Evolutionary conservation across 331 rosid species (phyloP).

Genomic region (Malus hybrid): DNA sequence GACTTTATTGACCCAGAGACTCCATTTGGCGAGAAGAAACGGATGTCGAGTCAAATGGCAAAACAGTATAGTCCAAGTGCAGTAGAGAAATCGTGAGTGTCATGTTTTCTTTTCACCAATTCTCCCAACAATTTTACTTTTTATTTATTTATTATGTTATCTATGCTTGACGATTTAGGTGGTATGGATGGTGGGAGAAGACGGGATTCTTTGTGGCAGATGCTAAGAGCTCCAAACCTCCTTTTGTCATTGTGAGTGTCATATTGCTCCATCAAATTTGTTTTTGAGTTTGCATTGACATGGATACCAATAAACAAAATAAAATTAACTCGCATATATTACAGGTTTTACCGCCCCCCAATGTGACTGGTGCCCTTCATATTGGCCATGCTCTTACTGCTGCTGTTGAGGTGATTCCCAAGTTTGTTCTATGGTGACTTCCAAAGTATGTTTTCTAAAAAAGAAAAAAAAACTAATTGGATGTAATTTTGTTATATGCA

Average conservation of each 20-base stretch:
- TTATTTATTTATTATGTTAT: slow-evolving; percentile 2
- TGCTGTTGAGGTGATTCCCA: slow-evolving; percentile 63
- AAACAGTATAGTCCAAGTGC: slow-evolving; percentile 67
- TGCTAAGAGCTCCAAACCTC: slow-evolving; percentile 67
- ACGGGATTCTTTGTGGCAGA: slow-evolving; percentile 69
- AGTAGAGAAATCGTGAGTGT: slow-evolving; percentile 79
- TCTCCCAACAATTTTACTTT: background rate
- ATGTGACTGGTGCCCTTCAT: slow-evolving; percentile 94
- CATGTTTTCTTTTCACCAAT: background rate
- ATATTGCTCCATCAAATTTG: background rate
- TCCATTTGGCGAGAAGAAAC: slow-evolving; percentile 62
- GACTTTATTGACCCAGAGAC: slow-evolving; percentile 73
- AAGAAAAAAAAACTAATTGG: background rate
- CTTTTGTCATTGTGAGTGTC: slow-evolving; percentile 77
- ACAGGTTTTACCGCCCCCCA: slow-evolving; percentile 92
- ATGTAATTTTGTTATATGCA: slow-evolving; percentile 26
- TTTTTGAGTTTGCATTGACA: no score
- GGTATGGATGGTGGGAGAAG: slow-evolving; percentile 98
- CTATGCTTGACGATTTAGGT: slow-evolving; percentile 41
- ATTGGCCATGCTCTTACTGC: slow-evolving; percentile 96
- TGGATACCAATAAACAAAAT: no score
- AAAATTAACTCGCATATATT: background rate
- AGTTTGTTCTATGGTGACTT: no score
- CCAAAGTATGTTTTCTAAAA: background rate
- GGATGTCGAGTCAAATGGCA: slow-evolving; percentile 68